A percentile compares a stretch with the other conserved stretches of the same genome.
phyloP scores from a whole-genome alignment of 805 yeast genomes.

The Saturnispora sekii region DNA sequence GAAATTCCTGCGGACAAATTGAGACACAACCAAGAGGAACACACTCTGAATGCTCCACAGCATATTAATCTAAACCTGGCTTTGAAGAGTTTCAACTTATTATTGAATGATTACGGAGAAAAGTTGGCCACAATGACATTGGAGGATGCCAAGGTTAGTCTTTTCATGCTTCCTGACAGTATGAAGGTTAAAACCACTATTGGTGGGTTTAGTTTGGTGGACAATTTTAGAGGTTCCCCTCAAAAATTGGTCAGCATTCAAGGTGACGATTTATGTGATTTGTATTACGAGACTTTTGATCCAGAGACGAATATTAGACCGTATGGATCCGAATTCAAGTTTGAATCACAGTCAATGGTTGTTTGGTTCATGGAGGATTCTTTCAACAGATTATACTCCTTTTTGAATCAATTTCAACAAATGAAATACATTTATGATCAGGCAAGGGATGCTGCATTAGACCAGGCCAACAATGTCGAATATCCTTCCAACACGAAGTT shows the following conservation, averaged over 20 bases:
- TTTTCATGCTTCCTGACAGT: constrained; percentile 63
- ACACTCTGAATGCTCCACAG: constrained; percentile 54
- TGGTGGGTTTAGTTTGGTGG: constrained; percentile 72
- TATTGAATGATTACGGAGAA: constrained; percentile 74
- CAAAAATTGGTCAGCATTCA: constrained; percentile 67
- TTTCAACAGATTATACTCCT: constrained; percentile 53
- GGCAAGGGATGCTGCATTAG: constrained; percentile 81
- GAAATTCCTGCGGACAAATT: constrained; percentile 61
- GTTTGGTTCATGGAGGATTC: constrained; percentile 79
- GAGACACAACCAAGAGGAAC: constrained; percentile 55
- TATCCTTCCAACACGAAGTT: constrained; percentile 55
- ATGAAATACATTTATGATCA: constrained; percentile 87
- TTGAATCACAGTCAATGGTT: constrained; percentile 66
- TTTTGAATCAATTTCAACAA: constrained; percentile 61
- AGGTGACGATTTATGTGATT: constrained; percentile 69
- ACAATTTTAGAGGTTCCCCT: constrained; percentile 54
- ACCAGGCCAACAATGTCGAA: constrained; percentile 57
- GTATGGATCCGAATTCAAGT: constrained; percentile 47
- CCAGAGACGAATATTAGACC: constrained; percentile 36
- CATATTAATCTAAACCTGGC: constrained; percentile 60
- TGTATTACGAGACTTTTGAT: constrained; percentile 76
- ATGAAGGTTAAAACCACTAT: constrained; percentile 62
- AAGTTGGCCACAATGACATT: constrained; percentile 71
- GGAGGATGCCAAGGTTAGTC: constrained; percentile 60
- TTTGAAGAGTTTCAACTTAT: constrained; percentile 62